Conservation (phyloP, 805 yeast species). For the Ogataea paraovalis region DNA sequence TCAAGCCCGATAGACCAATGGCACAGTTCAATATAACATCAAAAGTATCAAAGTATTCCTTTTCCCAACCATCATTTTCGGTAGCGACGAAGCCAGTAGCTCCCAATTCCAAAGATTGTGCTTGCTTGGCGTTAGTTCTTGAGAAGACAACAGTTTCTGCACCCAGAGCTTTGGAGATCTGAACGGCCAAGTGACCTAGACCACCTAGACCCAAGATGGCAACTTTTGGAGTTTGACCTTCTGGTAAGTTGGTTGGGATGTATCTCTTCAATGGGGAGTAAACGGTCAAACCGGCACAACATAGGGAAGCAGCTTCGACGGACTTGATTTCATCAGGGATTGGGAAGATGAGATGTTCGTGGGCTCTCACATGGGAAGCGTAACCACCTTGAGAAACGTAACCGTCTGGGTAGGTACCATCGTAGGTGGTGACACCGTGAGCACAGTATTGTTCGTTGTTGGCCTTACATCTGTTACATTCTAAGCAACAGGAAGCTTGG, state of each 20-base stretch:
- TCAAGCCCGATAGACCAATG: conserved; percentile 34
- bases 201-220: conserved; percentile 46
- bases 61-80: conserved; percentile 40
- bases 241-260: conserved; percentile 24
- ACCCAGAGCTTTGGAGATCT: conserved; percentile 41
- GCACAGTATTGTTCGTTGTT: conserved; percentile 45
- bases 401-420: conserved; percentile 33
- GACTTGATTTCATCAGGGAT: conserved; percentile 42
- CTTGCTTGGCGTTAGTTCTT: conserved; percentile 37
- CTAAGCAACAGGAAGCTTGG: conserved; percentile 36
- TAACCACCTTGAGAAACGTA: conserved; percentile 42
- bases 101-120: conserved; percentile 37
- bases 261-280: conserved; percentile 46
- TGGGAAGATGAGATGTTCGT: conserved; percentile 43
- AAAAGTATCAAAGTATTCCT: conserved; percentile 29
- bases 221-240: conserved; percentile 33
- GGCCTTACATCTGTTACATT: conserved; percentile 33
- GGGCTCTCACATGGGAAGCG: conserved; percentile 43
- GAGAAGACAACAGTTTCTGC: conserved; percentile 44
- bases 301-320: conserved; percentile 43
- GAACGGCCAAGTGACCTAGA: conserved; percentile 44
- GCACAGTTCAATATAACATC: conserved; percentile 44
- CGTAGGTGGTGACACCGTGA: conserved; percentile 39
- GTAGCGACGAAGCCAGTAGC: conserved; percentile 44
- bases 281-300: conserved; percentile 51